Percentiles rank a stretch among this genome's conserved stretches.
phyloP scores from a whole-genome alignment of 176 grass and related monocot genomes.

The Cymbopogon citratus region DNA sequence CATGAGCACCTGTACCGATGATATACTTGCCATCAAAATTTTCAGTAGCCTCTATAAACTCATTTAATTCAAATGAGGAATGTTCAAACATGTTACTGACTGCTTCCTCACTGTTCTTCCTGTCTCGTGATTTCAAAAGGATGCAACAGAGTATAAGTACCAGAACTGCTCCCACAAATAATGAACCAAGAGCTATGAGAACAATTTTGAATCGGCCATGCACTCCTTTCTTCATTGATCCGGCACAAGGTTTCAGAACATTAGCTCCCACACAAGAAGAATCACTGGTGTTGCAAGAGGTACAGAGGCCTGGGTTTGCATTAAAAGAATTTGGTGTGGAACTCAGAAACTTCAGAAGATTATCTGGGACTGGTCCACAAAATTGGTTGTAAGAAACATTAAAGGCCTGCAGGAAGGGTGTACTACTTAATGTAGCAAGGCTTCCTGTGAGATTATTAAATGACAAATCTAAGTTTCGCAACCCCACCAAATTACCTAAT shows the following conservation, averaged over 20 bases:
- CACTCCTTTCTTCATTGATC: conserved; percentile 19
- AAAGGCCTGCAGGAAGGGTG: conserved; percentile 24
- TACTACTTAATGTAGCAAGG: conserved; percentile 30
- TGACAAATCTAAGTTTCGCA: conserved; percentile 69
- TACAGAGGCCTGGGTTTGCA: conserved; percentile 59
- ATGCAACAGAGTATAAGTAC: conserved; percentile 31
- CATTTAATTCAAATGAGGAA: conserved; percentile 43
- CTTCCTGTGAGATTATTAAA: conserved; percentile 56
- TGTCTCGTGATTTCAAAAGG: conserved; percentile 18
- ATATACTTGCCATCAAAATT: conserved; percentile 51
- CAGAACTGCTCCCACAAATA: conserved; percentile 26
- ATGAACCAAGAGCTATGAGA: conserved; percentile 44
- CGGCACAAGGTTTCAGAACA: conserved; percentile 35
- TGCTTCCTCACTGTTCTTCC: conserved; percentile 10
- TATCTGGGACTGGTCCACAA: conserved; percentile 43
- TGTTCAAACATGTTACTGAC: conserved; percentile 34
- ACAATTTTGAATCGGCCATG: conserved; percentile 24
- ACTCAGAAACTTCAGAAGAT: conserved; percentile 45
- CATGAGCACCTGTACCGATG: conserved; percentile 57
- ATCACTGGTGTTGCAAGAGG: conserved; percentile 34
- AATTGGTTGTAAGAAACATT: conserved; percentile 75
- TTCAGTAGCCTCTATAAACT: conserved; percentile 55
- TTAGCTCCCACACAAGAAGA: conserved; percentile 34
- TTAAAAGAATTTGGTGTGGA: conserved; percentile 55
- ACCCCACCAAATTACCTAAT: conserved; percentile 40